A percentile compares a stretch with the other conserved stretches of the same genome.
Conservation (phyloP, 176 grass and related monocot species). For the Phoenix roebelenii region DNA sequence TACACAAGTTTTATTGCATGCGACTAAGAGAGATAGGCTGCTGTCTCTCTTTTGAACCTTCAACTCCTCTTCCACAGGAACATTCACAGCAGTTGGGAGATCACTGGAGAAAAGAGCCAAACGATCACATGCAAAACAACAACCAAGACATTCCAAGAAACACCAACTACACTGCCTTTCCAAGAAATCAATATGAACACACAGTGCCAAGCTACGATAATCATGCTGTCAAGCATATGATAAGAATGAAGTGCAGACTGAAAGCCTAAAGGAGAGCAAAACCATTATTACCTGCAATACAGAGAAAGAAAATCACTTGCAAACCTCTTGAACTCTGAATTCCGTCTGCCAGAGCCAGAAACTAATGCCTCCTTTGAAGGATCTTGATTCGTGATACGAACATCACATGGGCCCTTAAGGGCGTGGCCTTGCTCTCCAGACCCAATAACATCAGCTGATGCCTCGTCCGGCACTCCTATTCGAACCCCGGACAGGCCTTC, state of each 20-base stretch:
- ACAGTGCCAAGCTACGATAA: no score
- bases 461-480: background rate
- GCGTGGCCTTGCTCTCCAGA: background rate
- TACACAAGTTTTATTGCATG: conserved; percentile 31
- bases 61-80: conserved; percentile 21
- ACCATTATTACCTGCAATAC: conserved; percentile 47
- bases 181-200: no score
- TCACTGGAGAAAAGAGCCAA: conserved; percentile 18
- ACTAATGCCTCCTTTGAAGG: no score
- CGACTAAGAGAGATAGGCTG: conserved; percentile 26
- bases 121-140: background rate
- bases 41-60: conserved; percentile 52
- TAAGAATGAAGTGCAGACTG: no score
- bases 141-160: background rate
- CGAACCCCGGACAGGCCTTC: background rate
- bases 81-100: conserved; percentile 19
- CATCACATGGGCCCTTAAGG: no score
- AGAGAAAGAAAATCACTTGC: conserved; percentile 56
- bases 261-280: no score
- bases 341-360: background rate
- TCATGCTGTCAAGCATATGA: no score
- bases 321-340: conserved; percentile 50
- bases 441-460: background rate
- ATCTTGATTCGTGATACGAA: background rate
- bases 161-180: background rate